Percentiles rank a stretch among this genome's conserved stretches.
These are phyloP conservation scores for Penicillium sp. DNA, from an alignment of 2,329 filamentous ascomycete genomes.

Conservation along the genomic window DNA sequence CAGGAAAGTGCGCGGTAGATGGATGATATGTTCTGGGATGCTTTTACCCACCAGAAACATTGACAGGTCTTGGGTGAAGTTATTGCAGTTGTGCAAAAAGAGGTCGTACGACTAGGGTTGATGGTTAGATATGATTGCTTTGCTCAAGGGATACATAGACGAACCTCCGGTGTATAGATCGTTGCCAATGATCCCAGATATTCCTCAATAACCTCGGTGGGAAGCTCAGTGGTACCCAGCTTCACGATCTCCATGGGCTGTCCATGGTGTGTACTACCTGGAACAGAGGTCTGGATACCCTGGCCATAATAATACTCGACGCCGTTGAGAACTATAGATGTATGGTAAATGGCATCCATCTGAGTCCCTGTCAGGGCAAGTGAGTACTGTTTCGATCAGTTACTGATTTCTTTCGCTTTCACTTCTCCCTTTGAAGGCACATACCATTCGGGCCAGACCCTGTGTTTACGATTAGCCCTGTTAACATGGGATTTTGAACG, in stretches of 20 bases:
- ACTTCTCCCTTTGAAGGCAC: slow-evolving; percentile 9
- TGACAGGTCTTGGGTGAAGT: slow-evolving; percentile 88
- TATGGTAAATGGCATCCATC: slow-evolving; percentile 94
- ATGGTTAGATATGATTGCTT: slow-evolving; percentile 13
- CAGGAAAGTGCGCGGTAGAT: slow-evolving; percentile 78
- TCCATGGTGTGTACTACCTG: slow-evolving; percentile 83
- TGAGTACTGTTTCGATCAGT: slow-evolving; percentile 48
- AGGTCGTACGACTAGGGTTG: slow-evolving; percentile 73
- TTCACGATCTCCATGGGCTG: slow-evolving; percentile 70
- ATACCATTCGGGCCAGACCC: slow-evolving; percentile 54
- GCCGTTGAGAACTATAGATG: slow-evolving; percentile 77
- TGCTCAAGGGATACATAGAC: slow-evolving; percentile 1
- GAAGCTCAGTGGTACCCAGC: slow-evolving; percentile 73
- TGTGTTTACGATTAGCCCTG: slow-evolving; percentile 32
- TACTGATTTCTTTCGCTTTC: background rate
- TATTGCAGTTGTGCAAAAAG: slow-evolving; percentile 92
- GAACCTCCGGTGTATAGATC: slow-evolving; percentile 75
- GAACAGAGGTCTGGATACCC: slow-evolving; percentile 74
- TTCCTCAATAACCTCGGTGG: slow-evolving; percentile 76
- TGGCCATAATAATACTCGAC: slow-evolving; percentile 89
- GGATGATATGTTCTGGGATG: slow-evolving; percentile 81
- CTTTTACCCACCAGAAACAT: slow-evolving; percentile 85
- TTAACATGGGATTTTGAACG: too few species aligned
- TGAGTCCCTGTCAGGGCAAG: slow-evolving; percentile 60
- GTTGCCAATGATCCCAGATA: slow-evolving; percentile 79